A percentile compares a stretch with the other conserved stretches of the same genome.
Conservation (phyloP, 805 yeast genomes). For the Wickerhamiella australiensis region DNA sequence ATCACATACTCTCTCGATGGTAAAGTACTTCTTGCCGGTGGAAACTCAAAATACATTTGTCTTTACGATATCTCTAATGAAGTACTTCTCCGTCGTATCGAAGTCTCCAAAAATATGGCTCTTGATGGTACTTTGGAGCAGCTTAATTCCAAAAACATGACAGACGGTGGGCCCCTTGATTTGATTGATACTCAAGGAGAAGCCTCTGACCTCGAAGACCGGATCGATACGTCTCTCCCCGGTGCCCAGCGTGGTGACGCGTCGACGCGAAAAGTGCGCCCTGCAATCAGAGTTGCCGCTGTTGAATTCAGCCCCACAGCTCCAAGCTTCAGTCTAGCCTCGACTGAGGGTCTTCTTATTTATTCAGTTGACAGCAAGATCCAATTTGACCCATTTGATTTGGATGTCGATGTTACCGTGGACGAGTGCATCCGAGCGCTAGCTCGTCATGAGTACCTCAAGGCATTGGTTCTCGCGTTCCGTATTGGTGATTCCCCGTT, state of each 20-base stretch:
- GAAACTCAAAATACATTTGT: conserved; percentile 83
- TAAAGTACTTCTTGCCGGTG: conserved; percentile 75
- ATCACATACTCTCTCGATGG: conserved; percentile 87
- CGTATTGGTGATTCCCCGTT: conserved; percentile 73
- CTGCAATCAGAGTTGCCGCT: conserved; percentile 71
- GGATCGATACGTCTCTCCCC: conserved; percentile 64
- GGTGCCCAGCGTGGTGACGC: conserved; percentile 81
- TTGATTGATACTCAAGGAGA: conserved; percentile 79
- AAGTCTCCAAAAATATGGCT: conserved; percentile 80
- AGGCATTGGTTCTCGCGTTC: conserved; percentile 84
- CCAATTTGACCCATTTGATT: conserved; percentile 82
- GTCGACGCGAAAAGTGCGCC: conserved; percentile 59
- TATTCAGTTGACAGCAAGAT: conserved; percentile 64
- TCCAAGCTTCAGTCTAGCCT: conserved; percentile 81
- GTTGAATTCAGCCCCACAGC: conserved; percentile 83
- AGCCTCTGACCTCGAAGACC: conserved; percentile 70
- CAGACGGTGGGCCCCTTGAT: conserved; percentile 79
- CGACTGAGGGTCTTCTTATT: conserved; percentile 83
- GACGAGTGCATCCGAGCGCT: conserved; percentile 54
- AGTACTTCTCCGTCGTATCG: conserved; percentile 69
- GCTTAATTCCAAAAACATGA: conserved; percentile 69
- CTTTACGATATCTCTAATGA: conserved; percentile 82
- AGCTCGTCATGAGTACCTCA: conserved; percentile 48
- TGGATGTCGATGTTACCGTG: conserved; percentile 87
- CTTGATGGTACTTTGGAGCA: conserved; percentile 74